Evolutionary conservation across 2,329 filamentous ascomycete genomes (phyloP).

Genomic region (Dactylonectria macrodidyma): DNA sequence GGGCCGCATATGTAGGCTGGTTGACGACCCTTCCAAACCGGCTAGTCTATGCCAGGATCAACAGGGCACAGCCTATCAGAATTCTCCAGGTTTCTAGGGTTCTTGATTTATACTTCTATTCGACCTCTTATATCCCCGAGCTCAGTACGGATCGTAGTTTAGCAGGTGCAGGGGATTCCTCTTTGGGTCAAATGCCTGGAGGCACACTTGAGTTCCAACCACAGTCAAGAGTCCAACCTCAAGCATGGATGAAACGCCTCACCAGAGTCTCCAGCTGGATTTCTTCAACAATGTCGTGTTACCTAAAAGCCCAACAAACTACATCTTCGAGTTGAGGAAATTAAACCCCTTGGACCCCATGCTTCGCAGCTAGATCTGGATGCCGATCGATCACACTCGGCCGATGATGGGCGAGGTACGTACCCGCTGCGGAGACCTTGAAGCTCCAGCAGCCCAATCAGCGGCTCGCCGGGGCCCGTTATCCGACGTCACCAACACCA

Average conservation of each 20-base stretch:
- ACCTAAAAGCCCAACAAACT: background rate
- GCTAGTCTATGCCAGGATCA: background rate
- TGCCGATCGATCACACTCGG: background rate
- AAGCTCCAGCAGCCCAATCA: conserved; percentile 7
- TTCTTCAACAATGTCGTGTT: background rate
- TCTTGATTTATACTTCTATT: background rate
- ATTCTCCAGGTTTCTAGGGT: background rate
- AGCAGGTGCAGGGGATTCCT: background rate
- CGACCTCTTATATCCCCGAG: background rate
- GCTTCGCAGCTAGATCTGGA: background rate
- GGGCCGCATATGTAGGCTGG: background rate
- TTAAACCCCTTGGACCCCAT: background rate
- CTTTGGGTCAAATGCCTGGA: background rate
- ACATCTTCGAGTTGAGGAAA: background rate
- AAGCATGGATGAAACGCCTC: background rate
- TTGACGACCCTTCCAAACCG: background rate
- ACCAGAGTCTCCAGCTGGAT: background rate
- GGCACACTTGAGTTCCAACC: background rate
- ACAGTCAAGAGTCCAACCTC: background rate
- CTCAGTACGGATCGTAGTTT: background rate
- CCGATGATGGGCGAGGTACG: background rate
- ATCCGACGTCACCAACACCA: conserved; percentile 42
- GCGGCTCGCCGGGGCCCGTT: conserved; percentile 14
- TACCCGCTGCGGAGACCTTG: background rate
- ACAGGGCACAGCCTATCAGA: background rate